These are phyloP conservation scores for Termitomyces sp. DNA, from an alignment of 768 basidiomycete species.

Conservation along the genomic window DNA sequence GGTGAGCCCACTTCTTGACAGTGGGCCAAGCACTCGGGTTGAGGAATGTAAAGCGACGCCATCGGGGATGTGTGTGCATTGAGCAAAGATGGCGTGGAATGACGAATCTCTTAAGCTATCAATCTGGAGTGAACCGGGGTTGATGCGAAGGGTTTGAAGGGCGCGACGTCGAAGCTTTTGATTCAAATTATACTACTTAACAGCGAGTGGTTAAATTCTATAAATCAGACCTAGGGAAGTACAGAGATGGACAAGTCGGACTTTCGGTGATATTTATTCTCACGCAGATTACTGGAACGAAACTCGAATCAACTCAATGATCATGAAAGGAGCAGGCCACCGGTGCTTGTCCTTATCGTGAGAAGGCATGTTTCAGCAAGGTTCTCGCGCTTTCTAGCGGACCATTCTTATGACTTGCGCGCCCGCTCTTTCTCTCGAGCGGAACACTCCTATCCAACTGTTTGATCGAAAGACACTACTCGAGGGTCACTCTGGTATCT, in stretches of 20 bases:
- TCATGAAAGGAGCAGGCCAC: too few species aligned
- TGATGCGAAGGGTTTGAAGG: too few species aligned
- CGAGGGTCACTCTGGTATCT: not conserved
- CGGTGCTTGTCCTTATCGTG: not conserved
- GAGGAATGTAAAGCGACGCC: not conserved
- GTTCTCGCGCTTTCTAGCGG: not conserved
- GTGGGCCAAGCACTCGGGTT: not conserved
- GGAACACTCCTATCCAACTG: not conserved
- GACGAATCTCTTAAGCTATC: not conserved
- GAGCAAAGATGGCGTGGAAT: not conserved
- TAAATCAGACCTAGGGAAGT: too few species aligned
- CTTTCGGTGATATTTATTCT: too few species aligned
- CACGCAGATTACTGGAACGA: too few species aligned
- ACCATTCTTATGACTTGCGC: not conserved
- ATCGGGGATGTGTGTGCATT: not conserved
- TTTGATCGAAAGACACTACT: not conserved
- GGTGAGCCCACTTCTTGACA: not conserved
- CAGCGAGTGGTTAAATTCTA: too few species aligned
- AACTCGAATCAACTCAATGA: too few species aligned
- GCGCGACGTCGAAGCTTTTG: too few species aligned
- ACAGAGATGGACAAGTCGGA: too few species aligned
- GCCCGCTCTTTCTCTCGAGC: not conserved
- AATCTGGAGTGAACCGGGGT: too few species aligned
- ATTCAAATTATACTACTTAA: too few species aligned
- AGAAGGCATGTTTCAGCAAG: not conserved